Conservation (phyloP, 2,329 filamentous ascomycete species). For the Cryphonectria nitschkei region DNA sequence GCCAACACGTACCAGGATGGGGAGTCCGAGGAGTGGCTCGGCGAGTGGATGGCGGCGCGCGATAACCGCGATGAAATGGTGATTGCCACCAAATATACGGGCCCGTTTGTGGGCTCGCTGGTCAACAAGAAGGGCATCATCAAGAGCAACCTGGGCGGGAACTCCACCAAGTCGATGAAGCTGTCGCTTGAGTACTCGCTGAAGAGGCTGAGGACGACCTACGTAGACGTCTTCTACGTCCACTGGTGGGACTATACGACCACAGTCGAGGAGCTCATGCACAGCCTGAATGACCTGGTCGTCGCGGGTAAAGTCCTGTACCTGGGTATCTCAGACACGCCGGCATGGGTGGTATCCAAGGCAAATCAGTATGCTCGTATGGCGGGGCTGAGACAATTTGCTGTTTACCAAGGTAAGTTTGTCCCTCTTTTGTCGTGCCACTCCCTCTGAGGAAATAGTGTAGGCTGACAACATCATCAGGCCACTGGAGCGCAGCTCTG, state of each 20-base stretch:
- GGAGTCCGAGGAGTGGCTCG: constrained; percentile 60
- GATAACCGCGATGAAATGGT: constrained; percentile 57
- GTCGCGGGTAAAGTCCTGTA: constrained; percentile 37
- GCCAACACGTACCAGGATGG: constrained; percentile 61
- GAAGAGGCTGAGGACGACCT: constrained; percentile 44
- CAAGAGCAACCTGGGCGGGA: constrained; percentile 47
- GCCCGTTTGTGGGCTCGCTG: constrained; percentile 41
- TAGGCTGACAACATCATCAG: background rate
- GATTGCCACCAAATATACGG: constrained; percentile 58
- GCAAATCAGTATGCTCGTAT: constrained; percentile 36
- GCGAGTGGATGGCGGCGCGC: constrained; percentile 58
- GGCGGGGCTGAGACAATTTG: constrained; percentile 35
- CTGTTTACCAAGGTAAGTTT: constrained; percentile 47
- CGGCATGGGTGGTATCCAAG: constrained; percentile 38
- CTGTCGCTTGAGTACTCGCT: constrained; percentile 46
- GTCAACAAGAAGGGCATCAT: constrained; percentile 7
- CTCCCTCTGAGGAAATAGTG: background rate
- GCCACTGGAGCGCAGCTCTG: constrained; percentile 22
- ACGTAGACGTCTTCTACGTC: constrained; percentile 40
- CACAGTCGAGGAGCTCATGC: constrained; percentile 36
- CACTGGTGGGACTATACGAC: constrained; percentile 38
- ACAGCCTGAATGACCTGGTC: constrained; percentile 35
- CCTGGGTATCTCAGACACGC: constrained; percentile 38
- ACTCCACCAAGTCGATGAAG: constrained; percentile 45
- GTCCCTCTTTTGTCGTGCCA: background rate